Conservation (phyloP, 495 filamentous ascomycete genomes). For the Penicillium silybi region DNA sequence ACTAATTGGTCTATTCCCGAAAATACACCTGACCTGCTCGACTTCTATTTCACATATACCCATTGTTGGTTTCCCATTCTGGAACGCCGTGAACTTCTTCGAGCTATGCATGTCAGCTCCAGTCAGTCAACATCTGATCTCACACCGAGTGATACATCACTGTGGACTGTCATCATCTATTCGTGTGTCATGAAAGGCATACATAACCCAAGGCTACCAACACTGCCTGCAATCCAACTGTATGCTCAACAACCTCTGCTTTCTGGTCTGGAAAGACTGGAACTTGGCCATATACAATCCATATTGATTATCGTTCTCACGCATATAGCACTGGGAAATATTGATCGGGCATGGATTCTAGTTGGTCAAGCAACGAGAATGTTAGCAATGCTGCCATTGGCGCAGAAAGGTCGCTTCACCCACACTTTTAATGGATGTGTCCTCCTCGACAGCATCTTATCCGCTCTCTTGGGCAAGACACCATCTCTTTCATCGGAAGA, state of each 20-base stretch:
- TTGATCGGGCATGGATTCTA: conserved; percentile 45
- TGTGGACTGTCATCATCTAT: conserved; percentile 23
- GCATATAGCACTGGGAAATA: conserved; percentile 42
- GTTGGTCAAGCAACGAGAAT: conserved; percentile 50
- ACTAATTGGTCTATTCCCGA: conserved; percentile 11
- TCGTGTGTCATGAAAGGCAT: conserved; percentile 3
- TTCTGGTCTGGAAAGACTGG: conserved; percentile 28
- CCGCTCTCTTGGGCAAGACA: conserved; percentile 3
- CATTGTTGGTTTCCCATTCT: conserved; percentile 63
- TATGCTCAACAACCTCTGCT: conserved; percentile 6
- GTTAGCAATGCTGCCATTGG: conserved; percentile 21
- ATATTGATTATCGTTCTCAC: conserved; percentile 51
- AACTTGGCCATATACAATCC: conserved; percentile 51
- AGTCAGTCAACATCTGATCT: conserved; percentile 7
- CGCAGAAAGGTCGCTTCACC: conserved; percentile 8
- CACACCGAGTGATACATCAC: conserved; percentile 14
- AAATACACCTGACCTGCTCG: conserved; percentile 38
- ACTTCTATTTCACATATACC: conserved; percentile 62
- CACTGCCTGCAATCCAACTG: conserved; percentile 3
- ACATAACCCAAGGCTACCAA: not conserved
- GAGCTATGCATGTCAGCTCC: conserved; percentile 16
- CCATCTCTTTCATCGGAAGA: conserved; percentile 11
- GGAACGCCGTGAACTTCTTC: conserved; percentile 54
- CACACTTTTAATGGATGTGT: conserved; percentile 22
- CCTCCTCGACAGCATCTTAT: conserved; percentile 21